Percentiles rank a stretch among this genome's conserved stretches.
Conservation (phyloP, 2,329 filamentous ascomycete genomes). For the Aspergillus cejpii region DNA sequence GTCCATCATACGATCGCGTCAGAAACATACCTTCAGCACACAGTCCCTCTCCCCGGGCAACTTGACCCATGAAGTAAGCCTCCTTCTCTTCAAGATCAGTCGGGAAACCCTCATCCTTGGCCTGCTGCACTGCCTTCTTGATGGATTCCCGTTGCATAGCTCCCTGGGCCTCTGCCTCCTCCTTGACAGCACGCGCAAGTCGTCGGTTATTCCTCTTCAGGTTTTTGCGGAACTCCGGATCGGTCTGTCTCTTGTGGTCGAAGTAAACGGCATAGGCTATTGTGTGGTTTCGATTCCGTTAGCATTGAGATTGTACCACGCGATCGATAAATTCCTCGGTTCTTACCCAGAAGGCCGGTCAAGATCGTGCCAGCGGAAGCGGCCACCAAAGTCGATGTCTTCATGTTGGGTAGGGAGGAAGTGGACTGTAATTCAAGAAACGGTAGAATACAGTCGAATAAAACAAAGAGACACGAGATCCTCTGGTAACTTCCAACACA, state of each 20-base stretch:
- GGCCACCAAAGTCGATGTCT: constrained; percentile 53
- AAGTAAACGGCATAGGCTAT: constrained; percentile 61
- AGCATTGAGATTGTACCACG: constrained; percentile 3
- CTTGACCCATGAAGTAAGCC: constrained; percentile 92
- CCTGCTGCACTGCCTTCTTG: constrained; percentile 66
- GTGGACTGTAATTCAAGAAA: constrained; percentile 2
- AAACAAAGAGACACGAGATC: not conserved
- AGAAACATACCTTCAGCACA: constrained; percentile 66
- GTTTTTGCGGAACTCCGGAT: constrained; percentile 56
- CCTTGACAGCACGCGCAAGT: constrained; percentile 43
- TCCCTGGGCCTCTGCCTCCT: constrained; percentile 44
- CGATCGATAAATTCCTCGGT: constrained; percentile 1
- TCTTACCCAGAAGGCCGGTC: constrained; percentile 50
- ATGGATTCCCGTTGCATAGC: constrained; percentile 57
- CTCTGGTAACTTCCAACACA: not conserved
- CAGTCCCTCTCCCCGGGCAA: constrained; percentile 78
- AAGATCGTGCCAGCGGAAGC: constrained; percentile 53
- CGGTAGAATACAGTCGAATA: constrained; percentile 5
- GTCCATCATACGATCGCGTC: not conserved
- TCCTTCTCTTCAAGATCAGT: constrained; percentile 86
- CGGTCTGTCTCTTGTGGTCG: constrained; percentile 58
- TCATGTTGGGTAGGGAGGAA: constrained; percentile 37
- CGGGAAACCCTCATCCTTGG: constrained; percentile 88
- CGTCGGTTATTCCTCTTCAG: constrained; percentile 47
- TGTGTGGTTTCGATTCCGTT: constrained; percentile 1